Evolutionary conservation across 164 flowering plant species (phyloP), one percentile per base, ranked within the genome.

Genomic region (Stephania cephalantha): DNA sequence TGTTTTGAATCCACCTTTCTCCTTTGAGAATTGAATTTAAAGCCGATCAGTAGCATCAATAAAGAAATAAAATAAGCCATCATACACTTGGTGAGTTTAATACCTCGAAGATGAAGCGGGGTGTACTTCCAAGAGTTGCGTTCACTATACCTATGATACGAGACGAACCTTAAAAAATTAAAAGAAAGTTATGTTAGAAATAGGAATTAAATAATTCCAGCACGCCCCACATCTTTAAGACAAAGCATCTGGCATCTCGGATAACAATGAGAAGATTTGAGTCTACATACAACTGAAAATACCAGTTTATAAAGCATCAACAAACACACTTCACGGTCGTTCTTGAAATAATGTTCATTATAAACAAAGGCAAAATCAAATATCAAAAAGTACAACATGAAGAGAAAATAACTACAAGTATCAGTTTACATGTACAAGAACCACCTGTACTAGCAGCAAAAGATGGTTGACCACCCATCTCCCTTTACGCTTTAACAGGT

Each of bases 141-240:
- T 80, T 95, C 99, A 78, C 98, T 78, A 76, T 90, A 93, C 75
- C 76, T 90, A 80, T 95, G 86, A 83, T 95, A 95, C 99, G n/a
- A 95, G 89, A 46, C 95, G 91, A 64, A 93, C 98, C 99, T 95
- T 77, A 67, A 79, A 15, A 10, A 73, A 55, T 76, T 71, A 74
- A 61, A 69, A 35, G 44, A 63, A 29, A 77, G 29, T 71, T 13
- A 74, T 68, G 42, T 61, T 31, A 22, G 8, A 73, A 64, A 75
- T 67, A 72, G 42, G 15, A 72, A 6, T 65, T 65, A 29, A 53
- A 48, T 18, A 7, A n/a, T n/a, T 9, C 58, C 71, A 11, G 45
- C 53, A 8, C 11, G 2, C 9, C 53, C 53, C 6, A 3, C 13
- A 61, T 70, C 45, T 70, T 61, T 35, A 7, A 70, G 46, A 63